Percentiles rank a stretch among this genome's conserved stretches.
Evolutionary conservation across 1,139 yeast genomes (phyloP).

Genomic region (Blastobotrys illinoisensis): DNA sequence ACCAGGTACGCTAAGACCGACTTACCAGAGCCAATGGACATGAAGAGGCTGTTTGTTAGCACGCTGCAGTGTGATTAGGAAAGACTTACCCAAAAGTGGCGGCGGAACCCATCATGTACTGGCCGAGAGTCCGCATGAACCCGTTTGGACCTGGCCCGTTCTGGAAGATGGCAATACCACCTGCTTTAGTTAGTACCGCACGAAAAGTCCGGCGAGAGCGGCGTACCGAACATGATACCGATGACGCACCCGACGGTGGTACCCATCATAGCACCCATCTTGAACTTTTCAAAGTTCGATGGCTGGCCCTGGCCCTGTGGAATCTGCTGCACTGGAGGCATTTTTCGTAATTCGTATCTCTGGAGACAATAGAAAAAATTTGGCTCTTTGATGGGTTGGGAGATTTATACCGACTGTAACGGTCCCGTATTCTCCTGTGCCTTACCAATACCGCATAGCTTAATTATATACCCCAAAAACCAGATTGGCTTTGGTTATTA

Average conservation of each 20-base stretch:
- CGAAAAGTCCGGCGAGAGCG: not conserved
- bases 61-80: too few relatives aligned
- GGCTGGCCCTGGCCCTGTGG: conserved; percentile 65
- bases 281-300: conserved; percentile 89
- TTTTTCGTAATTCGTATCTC: not conserved
- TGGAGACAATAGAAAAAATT: conserved; percentile 4
- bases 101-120: conserved; percentile 93
- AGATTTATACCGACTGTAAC: not conserved
- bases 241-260: conserved; percentile 93
- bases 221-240: conserved; percentile 70
- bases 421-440: too few relatives aligned
- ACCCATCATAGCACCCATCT: conserved; percentile 98
- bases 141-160: conserved; percentile 99
- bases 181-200: conserved; percentile 14
- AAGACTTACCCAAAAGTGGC: conserved; percentile 77
- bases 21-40: conserved; percentile 67
- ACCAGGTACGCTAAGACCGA: not conserved
- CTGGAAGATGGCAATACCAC: conserved; percentile 79
- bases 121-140: conserved; percentile 91
- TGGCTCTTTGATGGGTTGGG: not conserved
- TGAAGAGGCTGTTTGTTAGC: conserved; percentile 48
- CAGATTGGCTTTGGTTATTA: too few relatives aligned
- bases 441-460: too few relatives aligned
- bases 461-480: too few relatives aligned
- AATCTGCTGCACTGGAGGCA: conserved; percentile 85